A percentile compares a stretch with the other conserved stretches of the same genome.
Conservation (phyloP, 2,329 filamentous ascomycete species). For the Oidium heveae region DNA sequence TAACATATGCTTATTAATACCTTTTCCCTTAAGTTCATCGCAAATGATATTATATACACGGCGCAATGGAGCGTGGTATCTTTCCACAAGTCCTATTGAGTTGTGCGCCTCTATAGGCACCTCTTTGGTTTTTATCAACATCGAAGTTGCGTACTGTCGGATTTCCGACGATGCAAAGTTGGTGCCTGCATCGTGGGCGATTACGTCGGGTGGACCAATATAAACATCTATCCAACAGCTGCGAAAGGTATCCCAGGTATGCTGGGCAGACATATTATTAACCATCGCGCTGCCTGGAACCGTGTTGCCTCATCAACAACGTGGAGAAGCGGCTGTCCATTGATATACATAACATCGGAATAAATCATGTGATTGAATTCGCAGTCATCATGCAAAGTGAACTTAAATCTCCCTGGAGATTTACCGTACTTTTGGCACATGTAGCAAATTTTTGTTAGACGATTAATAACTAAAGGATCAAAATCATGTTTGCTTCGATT, state of each 20-base stretch:
- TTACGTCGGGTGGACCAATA: neutral
- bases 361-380: constrained; percentile 2
- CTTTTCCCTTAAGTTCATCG: neutral
- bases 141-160: neutral
- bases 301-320: constrained; percentile 1
- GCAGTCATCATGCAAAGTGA: neutral
- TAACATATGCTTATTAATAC: neutral
- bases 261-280: neutral
- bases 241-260: constrained; percentile 1
- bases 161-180: neutral
- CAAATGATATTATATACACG: neutral
- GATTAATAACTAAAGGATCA: neutral
- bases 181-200: neutral
- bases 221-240: neutral
- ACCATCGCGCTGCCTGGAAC: constrained; percentile 1
- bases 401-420: constrained; percentile 1
- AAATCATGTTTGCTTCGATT: neutral
- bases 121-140: neutral
- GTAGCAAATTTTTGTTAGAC: neutral
- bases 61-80: neutral
- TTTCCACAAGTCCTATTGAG: constrained; percentile 1
- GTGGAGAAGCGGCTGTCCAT: constrained; percentile 1
- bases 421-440: neutral
- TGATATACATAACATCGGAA: neutral
- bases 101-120: neutral